Evolutionary conservation across 768 basidiomycete species (phyloP), one percentile per base, ranked within the genome.

Genomic region (Hortiboletus flavorubellus): DNA sequence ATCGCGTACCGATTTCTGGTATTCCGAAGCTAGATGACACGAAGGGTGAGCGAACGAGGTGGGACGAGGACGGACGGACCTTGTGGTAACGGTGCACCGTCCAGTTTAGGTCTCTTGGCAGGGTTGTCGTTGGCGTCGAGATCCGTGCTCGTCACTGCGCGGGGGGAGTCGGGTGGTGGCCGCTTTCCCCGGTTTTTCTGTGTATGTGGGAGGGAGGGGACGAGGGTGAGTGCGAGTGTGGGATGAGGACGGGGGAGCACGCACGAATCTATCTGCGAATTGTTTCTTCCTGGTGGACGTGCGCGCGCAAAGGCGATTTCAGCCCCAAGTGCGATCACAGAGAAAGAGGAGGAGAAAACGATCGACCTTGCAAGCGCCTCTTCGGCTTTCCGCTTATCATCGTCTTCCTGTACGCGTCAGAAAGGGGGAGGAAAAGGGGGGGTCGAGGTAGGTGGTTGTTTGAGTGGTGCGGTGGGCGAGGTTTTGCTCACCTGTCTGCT

Each of bases 161-260:
- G 55, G 42, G 75, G 50, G 53, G 69, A 61, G 63, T 76, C 76
- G 69, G 75, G 74, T 58, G 72, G 67, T 64, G 71, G 49, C 54
- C 83, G 82, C 73, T 84, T 85, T 69, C 81, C 79, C 66, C 83
- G 73, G 34, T 72, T 78, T 79, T 78, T 84, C 83, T 85, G 64
- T 26, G n/a, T n/a, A 11, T 6, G 16, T 4, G 5, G 21, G 21
- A 2, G 21, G 21, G 21, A 2, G 21, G 21, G 21, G 2, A 1
- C 21, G 16, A 8, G 1, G 5, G 4, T 26, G 30, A 31, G 34
- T 9, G 9, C 12, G 40, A 11, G 18, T 33, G 31, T 26, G 26
- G 26, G 18, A 2, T 7, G 30, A 23, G 10, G 16, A 44, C 5
- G 35, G 1, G 21, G 2, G 21, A 6, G 79, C 15, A 55, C 82